Percentiles rank a stretch among this genome's conserved stretches.
Conservation (phyloP, 2,329 filamentous ascomycete species). For the Aspergillus sp. region DNA sequence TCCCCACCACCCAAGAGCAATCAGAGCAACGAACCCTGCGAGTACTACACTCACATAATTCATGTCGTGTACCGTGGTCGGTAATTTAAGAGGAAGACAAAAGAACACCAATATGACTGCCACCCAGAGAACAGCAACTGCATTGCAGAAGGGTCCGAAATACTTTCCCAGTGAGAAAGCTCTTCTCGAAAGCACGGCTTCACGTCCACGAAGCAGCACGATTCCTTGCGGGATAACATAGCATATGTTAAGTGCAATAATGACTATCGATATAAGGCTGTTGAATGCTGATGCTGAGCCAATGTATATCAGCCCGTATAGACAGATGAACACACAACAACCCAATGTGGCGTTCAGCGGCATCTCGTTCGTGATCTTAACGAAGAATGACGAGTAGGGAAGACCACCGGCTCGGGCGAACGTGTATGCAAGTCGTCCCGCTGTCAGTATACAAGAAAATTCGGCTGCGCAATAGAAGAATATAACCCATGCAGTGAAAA, state of each 20-base stretch:
- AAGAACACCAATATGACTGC: constrained; percentile 49
- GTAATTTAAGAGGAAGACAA: constrained; percentile 47
- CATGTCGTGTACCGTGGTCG: constrained; percentile 48
- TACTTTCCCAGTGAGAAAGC: constrained; percentile 34
- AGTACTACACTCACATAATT: constrained; percentile 39
- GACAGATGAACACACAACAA: constrained; percentile 46
- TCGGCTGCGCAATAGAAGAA: constrained; percentile 46
- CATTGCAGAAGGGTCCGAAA: constrained; percentile 42
- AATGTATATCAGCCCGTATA: constrained; percentile 40
- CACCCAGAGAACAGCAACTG: constrained; percentile 48
- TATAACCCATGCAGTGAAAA: constrained; percentile 21
- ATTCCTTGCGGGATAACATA: constrained; percentile 48
- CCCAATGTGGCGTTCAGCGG: constrained; percentile 48
- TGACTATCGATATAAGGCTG: constrained; percentile 41
- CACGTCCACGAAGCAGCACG: constrained; percentile 41
- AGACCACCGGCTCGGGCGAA: constrained; percentile 19
- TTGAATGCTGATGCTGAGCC: constrained; percentile 44
- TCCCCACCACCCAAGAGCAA: constrained; percentile 2
- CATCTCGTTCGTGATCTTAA: constrained; percentile 17
- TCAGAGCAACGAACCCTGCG: background rate
- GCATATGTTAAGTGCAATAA: constrained; percentile 40
- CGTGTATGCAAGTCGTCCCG: constrained; percentile 15
- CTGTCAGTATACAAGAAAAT: constrained; percentile 13
- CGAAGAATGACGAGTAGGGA: constrained; percentile 18
- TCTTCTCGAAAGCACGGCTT: constrained; percentile 22